These are phyloP conservation scores for Saposhnikovia divaricata DNA, from an alignment of 129 eudicot species.

Conservation along the genomic window DNA sequence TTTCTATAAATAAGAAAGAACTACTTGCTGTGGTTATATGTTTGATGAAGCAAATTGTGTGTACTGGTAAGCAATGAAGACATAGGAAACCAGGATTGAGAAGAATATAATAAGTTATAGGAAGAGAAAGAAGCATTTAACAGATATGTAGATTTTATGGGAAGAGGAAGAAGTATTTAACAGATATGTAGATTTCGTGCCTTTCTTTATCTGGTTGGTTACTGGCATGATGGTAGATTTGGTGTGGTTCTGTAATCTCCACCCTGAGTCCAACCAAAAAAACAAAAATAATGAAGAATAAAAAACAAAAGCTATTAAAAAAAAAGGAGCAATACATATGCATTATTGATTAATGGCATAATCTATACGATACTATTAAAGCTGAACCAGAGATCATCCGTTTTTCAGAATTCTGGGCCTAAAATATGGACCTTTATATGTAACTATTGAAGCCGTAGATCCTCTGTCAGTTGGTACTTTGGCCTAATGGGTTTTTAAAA, in stretches of 20 bases:
- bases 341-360: too few relatives aligned
- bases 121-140: not conserved
- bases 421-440: too few relatives aligned
- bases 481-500: not conserved
- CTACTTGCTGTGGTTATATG: not conserved
- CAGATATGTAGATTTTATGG: not conserved
- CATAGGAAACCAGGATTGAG: not conserved
- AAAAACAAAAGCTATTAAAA: not conserved
- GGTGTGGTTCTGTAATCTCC: too few relatives aligned
- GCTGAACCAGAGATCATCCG: too few relatives aligned
- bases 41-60: not conserved
- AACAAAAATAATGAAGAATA: too few relatives aligned
- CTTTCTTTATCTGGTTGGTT: too few relatives aligned
- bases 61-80: not conserved
- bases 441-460: too few relatives aligned
- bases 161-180: not conserved
- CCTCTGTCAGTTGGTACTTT: too few relatives aligned
- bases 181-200: not conserved
- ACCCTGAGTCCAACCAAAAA: too few relatives aligned
- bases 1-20: not conserved
- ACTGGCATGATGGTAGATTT: too few relatives aligned
- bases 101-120: not conserved
- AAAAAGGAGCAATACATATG: not conserved
- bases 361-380: too few relatives aligned
- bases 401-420: not conserved